Evolutionary conservation across 352 stramenopile genomes (phyloP), one percentile per base, ranked within the genome.

Genomic region (Peronosclerospora sorghi): DNA sequence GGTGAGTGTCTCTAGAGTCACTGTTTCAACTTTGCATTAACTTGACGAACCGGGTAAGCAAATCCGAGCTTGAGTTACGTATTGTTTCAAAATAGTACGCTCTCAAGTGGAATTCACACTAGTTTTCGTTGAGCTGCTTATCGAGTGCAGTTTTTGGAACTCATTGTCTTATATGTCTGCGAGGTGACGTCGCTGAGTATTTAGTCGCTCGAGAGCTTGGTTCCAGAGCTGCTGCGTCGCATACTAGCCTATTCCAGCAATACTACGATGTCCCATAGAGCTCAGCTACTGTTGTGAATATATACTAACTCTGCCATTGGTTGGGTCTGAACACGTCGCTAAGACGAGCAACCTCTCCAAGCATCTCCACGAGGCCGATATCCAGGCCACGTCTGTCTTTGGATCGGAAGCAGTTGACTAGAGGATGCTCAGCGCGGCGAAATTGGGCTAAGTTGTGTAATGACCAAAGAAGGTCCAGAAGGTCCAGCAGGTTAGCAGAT

Each of bases 41-140:
- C 4, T 34, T 9, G 28, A 34, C 15, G 28, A 34, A 4, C 8
- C 28, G 28, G 28, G 13, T n/a, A 9, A 34, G 28, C 10, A 34
- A 9, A n/a, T n/a, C 8, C 15, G 9, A 15, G 55, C 56, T 44
- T 18, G 30, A 36, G 7, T 36, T 14, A 36, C 13, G 30, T 36
- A 36, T 8, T 36, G 30, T 7, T n/a, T n/a, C n/a, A 36, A 14
- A 9, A 19, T 13, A 8, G 30, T 18, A 36, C 30, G 2, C 17
- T 19, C 14, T 36, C 30, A 9, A 15, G 4, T 5, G 15, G 28
- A 9, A 34, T 5, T 34, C 9, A n/a, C 28, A 34, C 8, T 5
- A 13, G 28, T 3, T 0, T n/a, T 34, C 5, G 13, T 35, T 14
- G 4, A 17, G 29, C 29, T 35, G 29, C 29, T 35, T 10, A 8